phyloP scores from a whole-genome alignment of 176 grass and related monocot genomes.

The Oryza meyeriana region DNA sequence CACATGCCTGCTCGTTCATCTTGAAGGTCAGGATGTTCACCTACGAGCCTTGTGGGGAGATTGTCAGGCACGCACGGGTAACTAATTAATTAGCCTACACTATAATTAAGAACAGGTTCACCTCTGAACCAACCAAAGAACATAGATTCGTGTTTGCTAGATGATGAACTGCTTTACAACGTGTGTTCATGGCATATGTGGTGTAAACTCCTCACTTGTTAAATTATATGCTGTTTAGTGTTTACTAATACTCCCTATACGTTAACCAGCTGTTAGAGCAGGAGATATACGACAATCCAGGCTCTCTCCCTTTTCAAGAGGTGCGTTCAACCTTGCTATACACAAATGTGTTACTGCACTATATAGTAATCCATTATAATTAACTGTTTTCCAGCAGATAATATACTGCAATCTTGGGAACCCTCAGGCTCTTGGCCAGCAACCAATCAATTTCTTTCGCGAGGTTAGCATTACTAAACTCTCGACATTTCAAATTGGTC shows the following conservation, averaged over 20 bases:
- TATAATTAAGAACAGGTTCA: not conserved
- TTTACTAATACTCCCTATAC: not conserved
- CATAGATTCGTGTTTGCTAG: not conserved
- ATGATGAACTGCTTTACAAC: not conserved
- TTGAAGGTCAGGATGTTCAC: slow-evolving; percentile 54
- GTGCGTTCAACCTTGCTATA: slow-evolving; percentile 32
- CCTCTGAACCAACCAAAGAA: not conserved
- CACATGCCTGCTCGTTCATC: not conserved
- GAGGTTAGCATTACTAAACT: slow-evolving; percentile 33
- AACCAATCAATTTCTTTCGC: slow-evolving; percentile 61
- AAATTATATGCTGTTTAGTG: too few species aligned
- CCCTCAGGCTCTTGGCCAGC: slow-evolving; percentile 65
- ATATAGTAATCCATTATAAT: too few species aligned
- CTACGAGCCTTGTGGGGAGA: slow-evolving; percentile 67
- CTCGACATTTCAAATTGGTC: not conserved
- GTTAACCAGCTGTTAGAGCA: slow-evolving; percentile 47
- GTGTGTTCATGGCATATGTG: too few species aligned
- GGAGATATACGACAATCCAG: slow-evolving; percentile 51
- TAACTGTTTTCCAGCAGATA: slow-evolving; percentile 35
- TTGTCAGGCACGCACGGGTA: slow-evolving; percentile 50
- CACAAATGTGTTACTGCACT: not conserved
- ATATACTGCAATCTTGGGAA: slow-evolving; percentile 75
- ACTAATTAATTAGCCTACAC: not conserved
- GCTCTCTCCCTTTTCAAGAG: slow-evolving; percentile 64
- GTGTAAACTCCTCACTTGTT: too few species aligned